Conservation (phyloP, 257 asterid species). For the Coffea eugenioides region DNA sequence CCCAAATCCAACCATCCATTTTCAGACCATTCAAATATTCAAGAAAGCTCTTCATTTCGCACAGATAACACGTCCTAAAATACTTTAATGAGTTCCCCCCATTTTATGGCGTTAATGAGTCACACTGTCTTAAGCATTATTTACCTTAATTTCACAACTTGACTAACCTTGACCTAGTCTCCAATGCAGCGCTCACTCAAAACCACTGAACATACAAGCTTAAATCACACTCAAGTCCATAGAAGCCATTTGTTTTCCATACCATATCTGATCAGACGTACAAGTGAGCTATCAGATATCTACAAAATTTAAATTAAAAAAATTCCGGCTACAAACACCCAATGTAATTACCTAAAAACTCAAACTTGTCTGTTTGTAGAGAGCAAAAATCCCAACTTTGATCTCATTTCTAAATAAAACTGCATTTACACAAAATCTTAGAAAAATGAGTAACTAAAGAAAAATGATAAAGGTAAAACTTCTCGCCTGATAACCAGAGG, state of each 20-base stretch:
- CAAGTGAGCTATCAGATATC: not conserved
- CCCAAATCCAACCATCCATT: not conserved
- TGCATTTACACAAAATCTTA: not conserved
- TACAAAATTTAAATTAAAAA: too few species aligned
- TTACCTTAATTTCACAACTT: too few species aligned
- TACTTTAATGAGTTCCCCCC: not conserved
- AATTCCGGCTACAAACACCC: not conserved
- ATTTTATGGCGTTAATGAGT: not conserved
- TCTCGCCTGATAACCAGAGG: conserved; percentile 77
- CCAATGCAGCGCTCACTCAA: not conserved
- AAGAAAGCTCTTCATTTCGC: not conserved
- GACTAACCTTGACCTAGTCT: not conserved
- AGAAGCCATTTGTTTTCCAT: not conserved
- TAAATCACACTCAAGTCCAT: not conserved
- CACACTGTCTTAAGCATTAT: too few species aligned
- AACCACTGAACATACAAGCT: not conserved
- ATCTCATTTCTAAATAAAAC: not conserved
- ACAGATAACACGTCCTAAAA: not conserved
- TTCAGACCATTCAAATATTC: not conserved
- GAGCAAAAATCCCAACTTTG: not conserved
- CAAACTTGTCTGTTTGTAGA: not conserved
- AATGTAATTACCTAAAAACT: too few species aligned
- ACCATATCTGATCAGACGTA: not conserved
- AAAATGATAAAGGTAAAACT: not conserved
- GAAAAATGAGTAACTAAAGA: not conserved